Conservation (phyloP, 331 rosid species). For the Spiraea crenata region DNA sequence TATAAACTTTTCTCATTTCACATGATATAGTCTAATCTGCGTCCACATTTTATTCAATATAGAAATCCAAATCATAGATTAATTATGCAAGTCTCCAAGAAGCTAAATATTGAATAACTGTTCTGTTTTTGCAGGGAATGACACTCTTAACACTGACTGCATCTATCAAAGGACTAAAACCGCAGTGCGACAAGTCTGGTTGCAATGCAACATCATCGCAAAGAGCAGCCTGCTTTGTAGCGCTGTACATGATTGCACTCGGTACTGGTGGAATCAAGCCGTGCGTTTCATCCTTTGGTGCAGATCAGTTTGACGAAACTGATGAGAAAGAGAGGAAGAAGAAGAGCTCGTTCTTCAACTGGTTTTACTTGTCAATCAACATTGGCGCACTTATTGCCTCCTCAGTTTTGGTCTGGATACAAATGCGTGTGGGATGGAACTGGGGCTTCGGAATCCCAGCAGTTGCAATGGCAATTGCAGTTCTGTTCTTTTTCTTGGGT, state of each 20-base stretch:
- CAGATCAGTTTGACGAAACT: conserved; percentile 76
- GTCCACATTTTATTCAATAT: no score
- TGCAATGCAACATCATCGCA: conserved; percentile 53
- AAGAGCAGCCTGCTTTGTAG: conserved; percentile 43
- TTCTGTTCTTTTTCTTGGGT: conserved; percentile 50
- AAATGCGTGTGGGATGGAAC: conserved; percentile 78
- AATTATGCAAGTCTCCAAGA: neutral
- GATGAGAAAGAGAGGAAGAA: conserved; percentile 57
- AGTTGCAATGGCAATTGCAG: conserved; percentile 61
- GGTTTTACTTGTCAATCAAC: conserved; percentile 84
- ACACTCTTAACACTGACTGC: conserved; percentile 56
- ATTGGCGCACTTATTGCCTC: conserved; percentile 69
- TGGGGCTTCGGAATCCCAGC: conserved; percentile 86
- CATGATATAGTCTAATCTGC: no score
- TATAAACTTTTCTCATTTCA: neutral
- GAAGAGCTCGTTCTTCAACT: conserved; percentile 77
- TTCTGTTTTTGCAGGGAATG: conserved; percentile 56
- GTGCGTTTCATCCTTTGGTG: conserved; percentile 81
- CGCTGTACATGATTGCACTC: conserved; percentile 78
- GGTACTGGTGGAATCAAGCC: conserved; percentile 94
- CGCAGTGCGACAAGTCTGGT: conserved; percentile 41
- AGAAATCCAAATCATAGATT: no score
- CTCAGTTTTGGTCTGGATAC: conserved; percentile 66
- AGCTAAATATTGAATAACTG: neutral
- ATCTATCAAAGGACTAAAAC: conserved; percentile 50